Evolutionary conservation across 495 filamentous ascomycete genomes (phyloP), one percentile per base, ranked within the genome.

Genomic region (Podospora pseudopauciseta): DNA sequence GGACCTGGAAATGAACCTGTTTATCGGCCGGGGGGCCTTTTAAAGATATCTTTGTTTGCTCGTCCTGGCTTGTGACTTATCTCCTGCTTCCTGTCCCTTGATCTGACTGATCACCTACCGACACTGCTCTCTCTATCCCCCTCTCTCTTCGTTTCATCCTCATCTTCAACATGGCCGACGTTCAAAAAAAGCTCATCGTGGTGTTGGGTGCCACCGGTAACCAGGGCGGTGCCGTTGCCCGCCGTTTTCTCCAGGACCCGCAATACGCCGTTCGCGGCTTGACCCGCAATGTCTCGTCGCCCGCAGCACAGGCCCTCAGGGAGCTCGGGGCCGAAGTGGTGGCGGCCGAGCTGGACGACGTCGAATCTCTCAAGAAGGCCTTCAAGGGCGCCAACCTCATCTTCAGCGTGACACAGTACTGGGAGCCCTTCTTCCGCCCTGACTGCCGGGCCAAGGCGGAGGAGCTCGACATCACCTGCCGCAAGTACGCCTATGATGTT

Each of bases 391-490:
- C 83, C 32, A 82, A 76, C 70, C 63, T 80, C 64, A 84, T 85
- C 69, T 84, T 83, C 78, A 76, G 73, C 73, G 79, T 83, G 59
- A 86, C 84, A 7, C 78, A 86, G 65, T 87, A 82, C 74, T 86
- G 80, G 80, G 80, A 82, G 56, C 70, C 79, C 54, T 81, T 78
- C 66, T 78, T 76, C 72, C 73, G 72, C 1, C 71, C 71, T 0
- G 75, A 74, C 70, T 74, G 70, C 67, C 75, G 74, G 16, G 72
- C 66, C 20, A 67, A 63, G 64, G 74, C 74, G 5, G 28, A 26
- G 5, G 68, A 71, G 62, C 67, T 68, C 11, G 74, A 77, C 54
- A 53, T 78, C 3, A 68, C 66, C 19, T 77, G 73, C 69, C 79
- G 81, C 63, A 73, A 78, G 58, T 73, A 81, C 39, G 85, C 81